Percentiles rank a stretch among this genome's conserved stretches.
phyloP scores from a whole-genome alignment of 495 filamentous ascomycete genomes.

The Barbatosphaeria neglecta region DNA sequence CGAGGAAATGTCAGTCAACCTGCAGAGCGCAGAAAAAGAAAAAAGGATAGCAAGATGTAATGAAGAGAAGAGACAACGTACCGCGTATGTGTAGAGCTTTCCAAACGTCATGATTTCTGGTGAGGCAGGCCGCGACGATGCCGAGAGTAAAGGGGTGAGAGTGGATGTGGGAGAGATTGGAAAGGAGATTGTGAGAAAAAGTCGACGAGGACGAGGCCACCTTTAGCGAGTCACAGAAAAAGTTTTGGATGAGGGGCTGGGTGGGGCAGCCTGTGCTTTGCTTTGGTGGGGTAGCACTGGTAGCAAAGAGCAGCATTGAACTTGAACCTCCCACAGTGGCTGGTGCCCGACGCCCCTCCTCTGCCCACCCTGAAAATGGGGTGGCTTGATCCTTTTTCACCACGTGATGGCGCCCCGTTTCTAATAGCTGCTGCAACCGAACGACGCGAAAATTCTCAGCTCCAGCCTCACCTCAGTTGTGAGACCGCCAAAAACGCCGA shows the following conservation, averaged over 20 bases:
- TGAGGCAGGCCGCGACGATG: constrained; percentile 1
- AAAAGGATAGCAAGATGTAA: constrained; percentile 4
- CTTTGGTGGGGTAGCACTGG: constrained; percentile 1
- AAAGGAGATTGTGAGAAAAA: constrained; percentile 9
- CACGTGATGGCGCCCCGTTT: not conserved
- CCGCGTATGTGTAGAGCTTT: constrained; percentile 82
- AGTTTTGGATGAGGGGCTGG: constrained; percentile 6
- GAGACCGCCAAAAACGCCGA: not conserved
- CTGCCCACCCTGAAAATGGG: too few relatives aligned
- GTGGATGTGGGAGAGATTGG: constrained; percentile 3
- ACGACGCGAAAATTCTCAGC: not conserved
- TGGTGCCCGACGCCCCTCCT: too few relatives aligned
- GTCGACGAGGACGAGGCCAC: constrained; percentile 7
- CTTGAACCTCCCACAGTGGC: too few relatives aligned
- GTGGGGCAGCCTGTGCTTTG: not conserved
- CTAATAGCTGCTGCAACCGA: not conserved
- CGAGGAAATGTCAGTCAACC: too few relatives aligned
- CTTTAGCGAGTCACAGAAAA: constrained; percentile 15
- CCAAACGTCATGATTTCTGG: constrained; percentile 74
- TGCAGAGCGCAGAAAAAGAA: constrained; percentile 4
- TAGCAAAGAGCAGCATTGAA: too few relatives aligned
- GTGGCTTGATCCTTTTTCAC: not conserved
- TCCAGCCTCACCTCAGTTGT: not conserved
- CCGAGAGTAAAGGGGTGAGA: constrained; percentile 4
- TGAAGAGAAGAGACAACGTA: too few relatives aligned